A percentile compares a stretch with the other conserved stretches of the same genome.
Evolutionary conservation across 2,329 filamentous ascomycete genomes (phyloP).

Genomic region (Penicillium sp.): DNA sequence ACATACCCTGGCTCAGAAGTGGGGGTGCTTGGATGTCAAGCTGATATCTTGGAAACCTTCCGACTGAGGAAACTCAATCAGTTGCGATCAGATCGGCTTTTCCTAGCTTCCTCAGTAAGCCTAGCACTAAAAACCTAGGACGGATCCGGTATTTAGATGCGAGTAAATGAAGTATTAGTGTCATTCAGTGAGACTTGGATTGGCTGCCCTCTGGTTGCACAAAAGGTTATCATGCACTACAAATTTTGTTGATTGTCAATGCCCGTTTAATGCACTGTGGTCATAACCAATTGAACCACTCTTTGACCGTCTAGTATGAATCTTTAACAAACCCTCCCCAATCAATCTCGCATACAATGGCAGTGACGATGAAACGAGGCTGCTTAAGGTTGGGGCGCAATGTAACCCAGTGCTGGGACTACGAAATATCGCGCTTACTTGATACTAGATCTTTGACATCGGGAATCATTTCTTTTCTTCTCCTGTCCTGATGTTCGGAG

Average conservation of each 20-base stretch:
- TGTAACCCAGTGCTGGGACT: not conserved
- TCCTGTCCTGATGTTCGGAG: not conserved
- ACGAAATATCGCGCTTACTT: not conserved
- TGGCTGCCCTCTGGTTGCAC: not conserved
- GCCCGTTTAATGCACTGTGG: not conserved
- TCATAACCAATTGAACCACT: not conserved
- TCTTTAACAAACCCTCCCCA: not conserved
- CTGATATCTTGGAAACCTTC: not conserved
- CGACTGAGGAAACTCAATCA: not conserved
- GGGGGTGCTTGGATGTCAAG: not conserved
- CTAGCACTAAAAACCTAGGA: not conserved
- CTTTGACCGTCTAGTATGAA: not conserved
- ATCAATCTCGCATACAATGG: not conserved
- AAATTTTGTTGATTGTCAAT: not conserved
- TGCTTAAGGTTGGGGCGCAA: not conserved
- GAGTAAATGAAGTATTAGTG: not conserved
- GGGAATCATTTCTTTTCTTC: not conserved
- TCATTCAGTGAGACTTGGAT: not conserved
- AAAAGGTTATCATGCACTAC: not conserved
- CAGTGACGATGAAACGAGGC: not conserved
- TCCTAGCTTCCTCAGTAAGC: not conserved
- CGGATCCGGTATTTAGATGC: not conserved
- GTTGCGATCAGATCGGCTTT: not conserved
- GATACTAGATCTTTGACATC: not conserved
- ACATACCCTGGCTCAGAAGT: not conserved